Conservation (phyloP, 139 green algal species). For the Chlamydomonas schloesseri region DNA sequence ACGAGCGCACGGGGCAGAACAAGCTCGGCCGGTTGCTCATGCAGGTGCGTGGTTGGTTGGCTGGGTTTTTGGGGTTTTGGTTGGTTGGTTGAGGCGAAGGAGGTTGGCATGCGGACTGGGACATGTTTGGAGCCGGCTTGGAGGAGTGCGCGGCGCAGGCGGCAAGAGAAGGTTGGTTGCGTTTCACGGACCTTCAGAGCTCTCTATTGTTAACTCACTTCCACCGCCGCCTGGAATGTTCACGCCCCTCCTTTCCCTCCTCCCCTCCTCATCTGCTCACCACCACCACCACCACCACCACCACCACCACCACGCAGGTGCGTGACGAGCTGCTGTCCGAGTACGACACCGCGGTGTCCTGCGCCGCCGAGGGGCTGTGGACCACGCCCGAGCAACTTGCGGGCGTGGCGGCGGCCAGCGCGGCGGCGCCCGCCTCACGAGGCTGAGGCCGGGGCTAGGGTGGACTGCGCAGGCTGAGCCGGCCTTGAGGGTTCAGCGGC, state of each 20-base stretch:
- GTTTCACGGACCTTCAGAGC: too few species aligned
- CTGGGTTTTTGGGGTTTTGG: too few species aligned
- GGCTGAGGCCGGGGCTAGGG: not conserved
- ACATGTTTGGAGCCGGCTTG: too few species aligned
- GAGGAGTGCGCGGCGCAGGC: too few species aligned
- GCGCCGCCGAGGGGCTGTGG: not conserved
- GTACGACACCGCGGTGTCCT: not conserved
- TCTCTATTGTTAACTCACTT: too few species aligned
- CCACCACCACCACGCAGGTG: slow-evolving; percentile 5
- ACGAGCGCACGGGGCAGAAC: slow-evolving; percentile 87
- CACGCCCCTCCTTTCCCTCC: too few species aligned
- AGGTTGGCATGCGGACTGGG: too few species aligned
- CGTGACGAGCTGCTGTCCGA: slow-evolving; percentile 39
- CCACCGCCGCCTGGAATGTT: too few species aligned
- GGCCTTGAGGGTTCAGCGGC: too few species aligned
- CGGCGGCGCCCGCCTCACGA: slow-evolving; percentile 18
- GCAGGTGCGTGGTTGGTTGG: slow-evolving; percentile 56
- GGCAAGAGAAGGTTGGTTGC: too few species aligned
- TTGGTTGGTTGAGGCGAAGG: too few species aligned
- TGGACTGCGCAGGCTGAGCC: too few species aligned
- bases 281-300: not conserved
- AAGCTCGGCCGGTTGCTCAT: slow-evolving; percentile 91
- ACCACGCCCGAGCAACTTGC: not conserved
- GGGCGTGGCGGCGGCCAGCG: slow-evolving; percentile 9
- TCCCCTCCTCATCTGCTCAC: not conserved